These are phyloP conservation scores for Saturnispora saitoi DNA, from an alignment of 805 yeast species.

Conservation along the genomic window DNA sequence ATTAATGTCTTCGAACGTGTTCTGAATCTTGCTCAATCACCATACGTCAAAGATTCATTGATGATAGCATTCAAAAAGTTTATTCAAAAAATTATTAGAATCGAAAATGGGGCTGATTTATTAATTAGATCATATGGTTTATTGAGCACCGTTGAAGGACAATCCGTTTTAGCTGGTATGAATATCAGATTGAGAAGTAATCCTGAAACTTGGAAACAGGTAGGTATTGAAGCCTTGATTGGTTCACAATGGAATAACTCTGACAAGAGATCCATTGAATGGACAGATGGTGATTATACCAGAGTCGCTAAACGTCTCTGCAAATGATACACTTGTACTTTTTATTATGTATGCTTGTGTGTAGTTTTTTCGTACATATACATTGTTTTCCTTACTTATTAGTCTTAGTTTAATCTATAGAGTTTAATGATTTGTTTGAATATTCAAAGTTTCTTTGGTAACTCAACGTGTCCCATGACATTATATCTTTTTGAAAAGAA, in stretches of 20 bases:
- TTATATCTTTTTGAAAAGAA: slow-evolving; percentile 49
- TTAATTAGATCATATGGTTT: slow-evolving; percentile 52
- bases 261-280: slow-evolving; percentile 51
- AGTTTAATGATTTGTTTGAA: not conserved
- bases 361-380: not conserved
- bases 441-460: slow-evolving; percentile 14
- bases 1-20: slow-evolving; percentile 62
- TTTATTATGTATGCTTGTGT: not conserved
- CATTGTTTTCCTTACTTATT: not conserved
- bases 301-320: slow-evolving; percentile 38
- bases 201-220: not conserved
- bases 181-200: slow-evolving; percentile 4
- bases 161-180: slow-evolving; percentile 1
- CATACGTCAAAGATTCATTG: slow-evolving; percentile 36
- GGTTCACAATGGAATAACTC: slow-evolving; percentile 27
- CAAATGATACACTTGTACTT: not conserved
- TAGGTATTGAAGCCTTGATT: slow-evolving; percentile 33
- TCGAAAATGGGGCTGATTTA: slow-evolving; percentile 50
- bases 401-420: not conserved
- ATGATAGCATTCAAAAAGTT: slow-evolving; percentile 34
- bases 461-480: slow-evolving; percentile 33
- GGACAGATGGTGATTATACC: slow-evolving; percentile 48
- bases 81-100: slow-evolving; percentile 38
- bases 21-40: slow-evolving; percentile 44
- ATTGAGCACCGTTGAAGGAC: slow-evolving; percentile 31